Conservation (phyloP, 139 green algal genomes). For the Chlamydomonas sp. region DNA sequence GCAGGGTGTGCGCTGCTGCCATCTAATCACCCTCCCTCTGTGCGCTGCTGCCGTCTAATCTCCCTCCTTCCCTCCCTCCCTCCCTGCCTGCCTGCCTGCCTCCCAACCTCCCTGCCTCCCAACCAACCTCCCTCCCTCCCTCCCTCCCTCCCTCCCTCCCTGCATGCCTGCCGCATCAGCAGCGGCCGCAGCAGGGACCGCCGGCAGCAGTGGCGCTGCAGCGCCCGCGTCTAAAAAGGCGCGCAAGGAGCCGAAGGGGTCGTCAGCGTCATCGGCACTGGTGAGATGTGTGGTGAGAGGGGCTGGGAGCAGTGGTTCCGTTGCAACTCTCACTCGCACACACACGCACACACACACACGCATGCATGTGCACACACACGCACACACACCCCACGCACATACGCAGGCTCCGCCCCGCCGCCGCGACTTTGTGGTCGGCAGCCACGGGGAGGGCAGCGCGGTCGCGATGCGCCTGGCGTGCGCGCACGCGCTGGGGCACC, state of each 20-base stretch:
- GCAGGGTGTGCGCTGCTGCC: too few relatives aligned
- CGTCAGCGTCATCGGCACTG: too few relatives aligned
- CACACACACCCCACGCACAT: too few relatives aligned
- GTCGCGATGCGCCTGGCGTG: slow-evolving; percentile 49
- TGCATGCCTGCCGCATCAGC: too few relatives aligned
- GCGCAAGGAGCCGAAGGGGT: too few relatives aligned
- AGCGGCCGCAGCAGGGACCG: too few relatives aligned
- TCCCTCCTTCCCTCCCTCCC: neutral
- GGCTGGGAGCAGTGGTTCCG: too few relatives aligned
- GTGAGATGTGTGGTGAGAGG: too few relatives aligned
- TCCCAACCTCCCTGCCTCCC: neutral
- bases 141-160: neutral
- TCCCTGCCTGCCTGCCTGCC: neutral
- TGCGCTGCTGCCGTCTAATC: too few relatives aligned
- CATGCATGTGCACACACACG: neutral
- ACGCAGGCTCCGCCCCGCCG: neutral
- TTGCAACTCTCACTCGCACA: neutral
- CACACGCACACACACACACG: neutral
- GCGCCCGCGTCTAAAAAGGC: too few relatives aligned
- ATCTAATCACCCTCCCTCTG: too few relatives aligned
- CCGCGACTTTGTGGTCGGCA: slow-evolving; percentile 22
- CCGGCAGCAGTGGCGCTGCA: too few relatives aligned
- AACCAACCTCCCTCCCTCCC: neutral
- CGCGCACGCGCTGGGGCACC: slow-evolving; percentile 28
- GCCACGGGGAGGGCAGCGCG: slow-evolving; percentile 28